Conservation (phyloP, 345 rosid species). For the Citrus sp. region DNA sequence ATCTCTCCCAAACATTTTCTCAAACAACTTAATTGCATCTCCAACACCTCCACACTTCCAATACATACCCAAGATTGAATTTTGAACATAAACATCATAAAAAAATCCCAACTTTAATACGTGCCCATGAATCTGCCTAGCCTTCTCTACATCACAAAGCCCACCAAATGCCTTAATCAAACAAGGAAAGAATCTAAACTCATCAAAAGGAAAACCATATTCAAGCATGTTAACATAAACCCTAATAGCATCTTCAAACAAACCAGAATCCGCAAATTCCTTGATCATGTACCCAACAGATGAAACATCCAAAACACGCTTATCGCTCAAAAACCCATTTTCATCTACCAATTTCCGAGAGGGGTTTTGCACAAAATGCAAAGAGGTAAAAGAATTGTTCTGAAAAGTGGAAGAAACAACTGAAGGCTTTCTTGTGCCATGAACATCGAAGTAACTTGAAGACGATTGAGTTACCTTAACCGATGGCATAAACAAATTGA, state of each 20-base stretch:
- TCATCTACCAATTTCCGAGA: neutral
- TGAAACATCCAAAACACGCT: conserved; percentile 19
- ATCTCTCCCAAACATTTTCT: conserved; percentile 33
- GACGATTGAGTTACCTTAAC: neutral
- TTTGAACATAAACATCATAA: conserved; percentile 28
- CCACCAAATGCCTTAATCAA: conserved; percentile 43
- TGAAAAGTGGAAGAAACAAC: conserved; percentile 4
- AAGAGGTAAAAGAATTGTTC: neutral
- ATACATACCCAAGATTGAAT: conserved; percentile 32
- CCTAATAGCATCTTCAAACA: conserved; percentile 34
- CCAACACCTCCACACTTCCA: conserved; percentile 24
- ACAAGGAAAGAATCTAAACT: conserved; percentile 34
- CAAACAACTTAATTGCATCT: conserved; percentile 35
- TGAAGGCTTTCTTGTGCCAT: neutral
- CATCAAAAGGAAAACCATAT: conserved; percentile 25
- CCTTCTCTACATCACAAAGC: conserved; percentile 17
- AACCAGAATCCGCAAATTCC: conserved; percentile 26
- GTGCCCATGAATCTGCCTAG: conserved; percentile 41
- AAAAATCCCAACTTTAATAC: conserved; percentile 32
- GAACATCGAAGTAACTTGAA: neutral
- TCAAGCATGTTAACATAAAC: conserved; percentile 32
- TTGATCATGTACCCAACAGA: conserved; percentile 20
- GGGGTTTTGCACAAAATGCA: conserved; percentile 1
- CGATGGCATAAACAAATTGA: neutral
- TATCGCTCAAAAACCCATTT: conserved; percentile 4